Evolutionary conservation across 225 moss, liverwort and hornwort genomes (phyloP), one percentile per base, ranked within the genome.

Genomic region (Sphagnum contortum): DNA sequence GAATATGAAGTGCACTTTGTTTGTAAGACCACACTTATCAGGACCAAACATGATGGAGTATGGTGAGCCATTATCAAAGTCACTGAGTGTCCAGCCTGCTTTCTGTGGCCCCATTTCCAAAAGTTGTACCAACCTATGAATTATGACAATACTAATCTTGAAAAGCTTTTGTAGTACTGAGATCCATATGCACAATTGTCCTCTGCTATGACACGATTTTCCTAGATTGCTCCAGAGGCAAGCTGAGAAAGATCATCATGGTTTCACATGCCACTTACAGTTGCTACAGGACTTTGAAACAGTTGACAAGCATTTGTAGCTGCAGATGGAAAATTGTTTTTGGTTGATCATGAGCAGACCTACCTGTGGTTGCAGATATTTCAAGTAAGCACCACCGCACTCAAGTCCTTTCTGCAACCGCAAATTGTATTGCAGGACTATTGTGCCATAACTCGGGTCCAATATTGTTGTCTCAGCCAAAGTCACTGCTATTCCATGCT

Each of bases 11-110:
- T 84, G 83, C 1, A 84, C 62, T 66, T 80, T 84, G 4, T 84
- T 84, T 8, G 80, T 84, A 44, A 77, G 44, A n/a, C 83, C 83
- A 52, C 80, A 84, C 62, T 75, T 80, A 46, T 84, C 83, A 5
- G 83, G 77, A 5, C 83, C 83, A 64, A 84, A 84, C 83, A 84
- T 84, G 3, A 84, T 66, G 3, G 83, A 84, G 57, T 84, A 84
- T 5, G 80, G 80, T 2, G 80, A 72, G 9, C 75, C 68, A 44
- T 77, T 64, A 3, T 80, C 63, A 12, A 84, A 68, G 3, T 84
- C 77, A 57, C 66, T 29, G 2, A 64, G 63, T n/a, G 71, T 53
- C 72, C 72, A 66, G 10, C 59, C 69, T 44, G 3, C 72, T 52
- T 68, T 72, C 68, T 73, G 48, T 5, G 0, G 3, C 3, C 64